Evolutionary conservation across 768 basidiomycete genomes (phyloP).

Genomic region (Podaxis sp.): DNA sequence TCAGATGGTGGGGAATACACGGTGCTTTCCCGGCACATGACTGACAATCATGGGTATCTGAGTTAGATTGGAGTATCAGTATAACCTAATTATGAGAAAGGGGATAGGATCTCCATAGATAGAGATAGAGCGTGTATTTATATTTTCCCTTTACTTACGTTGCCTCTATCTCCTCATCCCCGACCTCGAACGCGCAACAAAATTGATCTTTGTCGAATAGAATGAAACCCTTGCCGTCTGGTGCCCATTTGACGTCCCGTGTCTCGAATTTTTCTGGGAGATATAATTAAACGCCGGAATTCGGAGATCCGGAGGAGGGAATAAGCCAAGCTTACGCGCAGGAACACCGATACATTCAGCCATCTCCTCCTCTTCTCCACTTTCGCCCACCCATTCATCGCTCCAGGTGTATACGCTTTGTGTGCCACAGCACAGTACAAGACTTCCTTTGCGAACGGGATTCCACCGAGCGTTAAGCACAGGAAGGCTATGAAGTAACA

Average conservation of each 20-base stretch:
- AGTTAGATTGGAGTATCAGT: constrained; percentile 8
- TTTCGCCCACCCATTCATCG: constrained; percentile 73
- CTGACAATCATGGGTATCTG: constrained; percentile 19
- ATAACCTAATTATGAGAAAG: neutral
- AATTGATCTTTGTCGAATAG: constrained; percentile 77
- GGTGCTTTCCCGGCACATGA: neutral
- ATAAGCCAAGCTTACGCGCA: constrained; percentile 56
- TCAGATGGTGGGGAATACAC: neutral
- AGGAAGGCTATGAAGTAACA: constrained; percentile 64
- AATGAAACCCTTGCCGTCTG: constrained; percentile 81
- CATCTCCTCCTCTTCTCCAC: constrained; percentile 65
- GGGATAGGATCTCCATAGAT: neutral
- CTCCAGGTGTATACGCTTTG: constrained; percentile 78
- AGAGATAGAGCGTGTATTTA: neutral
- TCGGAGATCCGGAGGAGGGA: neutral
- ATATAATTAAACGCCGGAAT: neutral
- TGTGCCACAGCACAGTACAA: constrained; percentile 67
- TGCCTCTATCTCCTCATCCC: constrained; percentile 33
- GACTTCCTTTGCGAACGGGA: constrained; percentile 71
- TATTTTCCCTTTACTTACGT: neutral
- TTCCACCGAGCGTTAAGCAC: constrained; percentile 79
- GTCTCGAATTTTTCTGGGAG: constrained; percentile 68
- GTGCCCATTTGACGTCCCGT: constrained; percentile 73
- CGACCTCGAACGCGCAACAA: constrained; percentile 84
- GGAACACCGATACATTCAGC: constrained; percentile 92